phyloP scores from a whole-genome alignment of 176 grass and related monocot genomes.

The Ananas comosus region DNA sequence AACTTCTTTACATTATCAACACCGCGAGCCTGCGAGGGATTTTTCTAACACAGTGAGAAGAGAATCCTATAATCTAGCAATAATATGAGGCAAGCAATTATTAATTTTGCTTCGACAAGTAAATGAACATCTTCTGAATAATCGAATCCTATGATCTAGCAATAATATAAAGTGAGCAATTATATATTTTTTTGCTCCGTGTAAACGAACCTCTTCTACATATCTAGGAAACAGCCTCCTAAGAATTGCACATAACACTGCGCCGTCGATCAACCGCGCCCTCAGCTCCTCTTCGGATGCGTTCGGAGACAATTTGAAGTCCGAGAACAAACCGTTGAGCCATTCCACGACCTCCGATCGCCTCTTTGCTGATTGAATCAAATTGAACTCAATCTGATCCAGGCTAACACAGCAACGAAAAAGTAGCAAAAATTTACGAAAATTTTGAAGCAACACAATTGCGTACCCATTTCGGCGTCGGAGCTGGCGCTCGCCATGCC shows the following conservation, averaged over 20 bases:
- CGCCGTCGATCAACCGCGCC: slow-evolving; percentile 29
- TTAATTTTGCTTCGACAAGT: too few relatives aligned
- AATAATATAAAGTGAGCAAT: too few relatives aligned
- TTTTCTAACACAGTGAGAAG: neutral
- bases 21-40: neutral
- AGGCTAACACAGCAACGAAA: too few relatives aligned
- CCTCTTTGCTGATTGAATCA: slow-evolving; percentile 24
- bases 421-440: too few relatives aligned
- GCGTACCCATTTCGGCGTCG: neutral
- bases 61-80: neutral
- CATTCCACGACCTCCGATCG: slow-evolving; percentile 41
- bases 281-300: slow-evolving; percentile 35
- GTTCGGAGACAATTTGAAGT: slow-evolving; percentile 4
- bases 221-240: slow-evolving; percentile 18
- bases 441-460: neutral
- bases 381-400: neutral
- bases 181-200: neutral
- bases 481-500: neutral
- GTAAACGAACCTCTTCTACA: slow-evolving; percentile 15
- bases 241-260: slow-evolving; percentile 31
- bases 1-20: slow-evolving; percentile 29
- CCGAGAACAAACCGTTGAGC: slow-evolving; percentile 30
- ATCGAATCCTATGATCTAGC: too few relatives aligned
- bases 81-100: too few relatives aligned
- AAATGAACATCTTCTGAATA: too few relatives aligned